A percentile compares a stretch with the other conserved stretches of the same genome.
These are phyloP conservation scores for Trichoderma sp. DNA, from an alignment of 2,329 filamentous ascomycete genomes.

Conservation along the genomic window DNA sequence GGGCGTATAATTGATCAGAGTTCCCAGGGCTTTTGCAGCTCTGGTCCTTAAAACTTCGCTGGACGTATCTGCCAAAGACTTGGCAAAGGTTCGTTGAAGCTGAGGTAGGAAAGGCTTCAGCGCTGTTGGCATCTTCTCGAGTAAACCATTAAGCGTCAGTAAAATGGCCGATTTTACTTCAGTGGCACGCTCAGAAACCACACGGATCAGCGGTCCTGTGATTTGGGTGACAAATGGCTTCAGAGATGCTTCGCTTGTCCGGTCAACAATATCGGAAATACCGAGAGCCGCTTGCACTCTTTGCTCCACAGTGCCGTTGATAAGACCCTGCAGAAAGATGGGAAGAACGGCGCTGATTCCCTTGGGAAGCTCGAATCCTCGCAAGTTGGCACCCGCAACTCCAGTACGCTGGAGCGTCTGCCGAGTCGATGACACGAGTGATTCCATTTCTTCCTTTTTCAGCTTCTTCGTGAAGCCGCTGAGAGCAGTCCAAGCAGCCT, in stretches of 20 bases:
- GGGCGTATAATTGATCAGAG: slow-evolving; percentile 92
- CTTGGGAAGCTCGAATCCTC: slow-evolving; percentile 91
- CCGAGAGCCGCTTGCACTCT: slow-evolving; percentile 88
- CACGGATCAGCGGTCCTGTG: slow-evolving; percentile 94
- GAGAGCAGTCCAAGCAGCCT: slow-evolving; percentile 85
- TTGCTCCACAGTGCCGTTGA: slow-evolving; percentile 94
- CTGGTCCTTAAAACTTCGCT: slow-evolving; percentile 86
- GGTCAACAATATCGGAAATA: slow-evolving; percentile 94
- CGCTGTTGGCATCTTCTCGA: slow-evolving; percentile 95
- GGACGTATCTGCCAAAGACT: slow-evolving; percentile 88
- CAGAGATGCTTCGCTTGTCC: slow-evolving; percentile 82
- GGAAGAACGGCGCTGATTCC: slow-evolving; percentile 95
- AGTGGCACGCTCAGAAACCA: slow-evolving; percentile 92
- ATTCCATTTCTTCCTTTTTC: slow-evolving; percentile 97
- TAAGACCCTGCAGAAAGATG: slow-evolving; percentile 95
- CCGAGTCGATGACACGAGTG: slow-evolving; percentile 81
- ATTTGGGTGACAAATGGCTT: slow-evolving; percentile 98
- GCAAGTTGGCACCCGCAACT: slow-evolving; percentile 79
- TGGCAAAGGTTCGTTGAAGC: slow-evolving; percentile 94
- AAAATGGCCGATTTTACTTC: slow-evolving; percentile 96
- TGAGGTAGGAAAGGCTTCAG: slow-evolving; percentile 97
- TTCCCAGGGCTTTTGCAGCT: slow-evolving; percentile 91
- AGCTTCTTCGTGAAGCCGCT: slow-evolving; percentile 85
- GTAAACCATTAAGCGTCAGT: slow-evolving; percentile 87
- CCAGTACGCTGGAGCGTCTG: slow-evolving; percentile 87